A percentile compares a stretch with the other conserved stretches of the same genome.
Evolutionary conservation across 2,329 filamentous ascomycete species (phyloP).

Genomic region (Pseudogymnoascus sp.): DNA sequence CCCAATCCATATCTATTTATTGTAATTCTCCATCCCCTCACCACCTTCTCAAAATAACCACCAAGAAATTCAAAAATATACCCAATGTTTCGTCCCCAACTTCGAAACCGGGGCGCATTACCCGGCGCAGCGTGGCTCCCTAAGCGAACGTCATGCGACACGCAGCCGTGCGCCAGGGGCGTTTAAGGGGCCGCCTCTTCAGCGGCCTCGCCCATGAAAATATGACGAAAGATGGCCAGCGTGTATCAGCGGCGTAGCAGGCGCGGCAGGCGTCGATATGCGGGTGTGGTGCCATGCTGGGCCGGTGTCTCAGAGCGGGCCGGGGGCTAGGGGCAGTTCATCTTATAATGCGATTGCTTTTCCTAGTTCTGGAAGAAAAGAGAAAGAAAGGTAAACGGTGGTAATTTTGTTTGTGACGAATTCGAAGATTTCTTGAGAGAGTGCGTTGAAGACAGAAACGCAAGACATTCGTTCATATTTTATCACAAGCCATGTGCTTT

Average conservation of each 20-base stretch:
- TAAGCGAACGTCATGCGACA: slow-evolving; percentile 6
- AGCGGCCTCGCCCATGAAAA: neutral
- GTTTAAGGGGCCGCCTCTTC: slow-evolving; percentile 1
- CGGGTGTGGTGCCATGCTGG: neutral
- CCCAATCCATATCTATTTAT: neutral
- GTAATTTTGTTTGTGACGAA: neutral
- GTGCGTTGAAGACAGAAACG: neutral
- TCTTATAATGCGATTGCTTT: slow-evolving; percentile 7
- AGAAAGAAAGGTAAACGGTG: neutral
- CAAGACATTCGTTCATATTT: neutral
- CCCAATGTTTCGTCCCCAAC: neutral
- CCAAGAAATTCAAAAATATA: neutral
- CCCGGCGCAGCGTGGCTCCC: neutral
- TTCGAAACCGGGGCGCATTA: slow-evolving; percentile 5
- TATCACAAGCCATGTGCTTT: neutral
- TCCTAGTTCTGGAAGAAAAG: slow-evolving; percentile 2
- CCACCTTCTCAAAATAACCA: neutral
- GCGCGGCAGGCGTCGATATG: neutral
- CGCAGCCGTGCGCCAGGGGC: slow-evolving; percentile 1
- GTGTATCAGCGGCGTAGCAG: slow-evolving; percentile 6
- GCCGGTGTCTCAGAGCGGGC: neutral
- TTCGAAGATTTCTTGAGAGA: neutral
- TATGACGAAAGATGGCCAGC: neutral
- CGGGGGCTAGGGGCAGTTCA: neutral
- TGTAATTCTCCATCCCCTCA: neutral